Base-by-base conservation (phyloP, 140 eudicot species). In the Cichorium intybus region DNA sequence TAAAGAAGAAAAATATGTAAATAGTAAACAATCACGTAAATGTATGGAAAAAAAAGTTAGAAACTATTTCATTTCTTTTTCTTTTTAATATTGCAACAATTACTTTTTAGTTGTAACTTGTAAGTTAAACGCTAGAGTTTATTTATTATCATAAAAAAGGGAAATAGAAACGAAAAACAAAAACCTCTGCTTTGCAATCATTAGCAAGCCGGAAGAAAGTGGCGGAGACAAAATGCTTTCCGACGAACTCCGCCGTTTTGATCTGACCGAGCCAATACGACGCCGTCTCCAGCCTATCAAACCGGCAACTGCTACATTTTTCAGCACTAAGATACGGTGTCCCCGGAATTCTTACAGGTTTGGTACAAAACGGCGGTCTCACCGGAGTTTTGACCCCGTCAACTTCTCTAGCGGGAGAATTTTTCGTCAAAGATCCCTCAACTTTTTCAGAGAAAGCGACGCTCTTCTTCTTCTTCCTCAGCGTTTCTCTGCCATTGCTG, bases 181-280 rank as follows among this genome's bases (percentile, higher is more conserved):
- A 37, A 39, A 87, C 96, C 89, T 87, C 96, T 49, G 96, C 96
- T 60, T 75, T 77, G 73, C 82, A 81, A 5, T 77, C 81, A 16
- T 64, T 52, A 10, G 93, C 96, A 56, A 87, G 82, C 12, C 75
- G 75, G 33, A 87, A 87, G 56, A 87, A 87, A 51, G 79, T 72
- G 22, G 76, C 86, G n/a, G 89, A 74, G 51, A 77, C 88, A 47
- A 72, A 87, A 77, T 87, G 93, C 76, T 87, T 87, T 49, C 82
- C 76, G 5, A 77, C 89, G 10, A 86, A 51, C 77, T 87, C 96
- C 0, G 96, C 83, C 45, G 80, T 50, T 28, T 69, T 84, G 68
- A 87, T 87, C 76, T 84, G 92, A 24, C 80, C 73, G 0, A 81
- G 75, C 96, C 93, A 87, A 55, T 84, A 84, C 16, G 89, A 65